phyloP scores from a whole-genome alignment of 164 flowering plant genomes.

The Tetracentron sinense region DNA sequence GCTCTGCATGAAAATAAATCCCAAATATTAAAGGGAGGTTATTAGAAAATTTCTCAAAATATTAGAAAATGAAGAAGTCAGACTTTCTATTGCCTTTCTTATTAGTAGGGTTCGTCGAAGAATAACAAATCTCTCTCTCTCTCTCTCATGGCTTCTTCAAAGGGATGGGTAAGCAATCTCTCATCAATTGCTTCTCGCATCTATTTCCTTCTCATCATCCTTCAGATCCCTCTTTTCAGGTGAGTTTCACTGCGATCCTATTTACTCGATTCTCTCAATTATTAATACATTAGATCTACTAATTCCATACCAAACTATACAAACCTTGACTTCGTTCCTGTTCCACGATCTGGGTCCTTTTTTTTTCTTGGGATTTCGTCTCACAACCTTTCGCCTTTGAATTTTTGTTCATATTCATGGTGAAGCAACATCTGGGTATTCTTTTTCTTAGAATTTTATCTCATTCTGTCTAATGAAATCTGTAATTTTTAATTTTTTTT shows the following conservation, averaged over 20 bases:
- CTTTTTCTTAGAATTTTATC: background rate
- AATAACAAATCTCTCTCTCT: conserved; percentile 5
- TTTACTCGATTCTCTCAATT: background rate
- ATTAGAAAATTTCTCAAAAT: too few relatives aligned
- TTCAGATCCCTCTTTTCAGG: conserved; percentile 88
- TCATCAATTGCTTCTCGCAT: conserved; percentile 41
- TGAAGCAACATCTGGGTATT: conserved; percentile 5
- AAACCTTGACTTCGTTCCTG: background rate
- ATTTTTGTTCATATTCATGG: background rate
- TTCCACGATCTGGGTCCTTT: background rate
- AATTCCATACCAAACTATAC: background rate
- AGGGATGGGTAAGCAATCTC: conserved; percentile 30
- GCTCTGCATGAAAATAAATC: too few relatives aligned
- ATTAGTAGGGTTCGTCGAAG: background rate
- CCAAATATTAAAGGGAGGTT: too few relatives aligned
- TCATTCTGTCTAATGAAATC: background rate
- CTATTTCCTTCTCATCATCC: conserved; percentile 53
- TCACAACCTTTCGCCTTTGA: too few relatives aligned
- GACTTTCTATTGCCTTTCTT: background rate
- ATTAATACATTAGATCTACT: too few relatives aligned
- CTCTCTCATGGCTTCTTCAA: conserved; percentile 35
- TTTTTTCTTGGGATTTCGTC: background rate
- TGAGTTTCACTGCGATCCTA: conserved; percentile 12
- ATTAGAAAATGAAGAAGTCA: too few relatives aligned
- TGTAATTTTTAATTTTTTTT: too few relatives aligned